Percentiles rank a stretch among this genome's conserved stretches.
phyloP scores from a whole-genome alignment of 768 basidiomycete species.

The Tubosaeta sp. region DNA sequence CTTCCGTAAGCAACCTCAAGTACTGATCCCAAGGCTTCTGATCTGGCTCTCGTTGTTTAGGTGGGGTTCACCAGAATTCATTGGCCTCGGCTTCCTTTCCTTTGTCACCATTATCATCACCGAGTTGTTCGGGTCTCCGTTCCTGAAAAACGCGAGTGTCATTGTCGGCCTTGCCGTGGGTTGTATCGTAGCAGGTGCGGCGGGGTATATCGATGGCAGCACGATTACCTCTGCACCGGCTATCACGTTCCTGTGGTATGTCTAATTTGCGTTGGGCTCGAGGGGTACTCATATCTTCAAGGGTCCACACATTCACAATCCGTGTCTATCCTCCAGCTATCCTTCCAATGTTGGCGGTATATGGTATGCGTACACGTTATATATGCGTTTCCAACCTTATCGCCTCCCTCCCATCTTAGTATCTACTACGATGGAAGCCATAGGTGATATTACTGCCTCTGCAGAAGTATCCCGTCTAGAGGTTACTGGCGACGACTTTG shows the following conservation, averaged over 20 bases:
- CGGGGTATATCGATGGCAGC: constrained; percentile 70
- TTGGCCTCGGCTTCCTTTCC: constrained; percentile 82
- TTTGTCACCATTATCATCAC: constrained; percentile 74
- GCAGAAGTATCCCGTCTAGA: constrained; percentile 76
- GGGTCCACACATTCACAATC: constrained; percentile 77
- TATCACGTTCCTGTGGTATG: constrained; percentile 77
- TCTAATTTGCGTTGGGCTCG: background rate
- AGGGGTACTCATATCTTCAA: constrained; percentile 13
- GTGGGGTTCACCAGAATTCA: constrained; percentile 81
- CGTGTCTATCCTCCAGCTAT: constrained; percentile 69
- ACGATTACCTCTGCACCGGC: constrained; percentile 64
- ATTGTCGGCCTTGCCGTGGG: constrained; percentile 74
- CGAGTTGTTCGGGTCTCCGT: constrained; percentile 81
- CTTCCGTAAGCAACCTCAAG: constrained; percentile 43
- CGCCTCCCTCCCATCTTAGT: constrained; percentile 36
- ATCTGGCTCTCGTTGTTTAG: constrained; percentile 23
- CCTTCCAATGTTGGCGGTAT: constrained; percentile 58
- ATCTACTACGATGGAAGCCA: constrained; percentile 77
- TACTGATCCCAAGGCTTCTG: background rate
- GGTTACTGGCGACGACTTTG: constrained; percentile 73
- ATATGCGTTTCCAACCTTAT: background rate
- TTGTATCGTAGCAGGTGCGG: constrained; percentile 75
- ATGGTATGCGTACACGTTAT: constrained; percentile 32
- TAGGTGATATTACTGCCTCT: constrained; percentile 80
- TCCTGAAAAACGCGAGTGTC: constrained; percentile 76